These are phyloP conservation scores for Candida loeiensis DNA, from an alignment of 805 yeast genomes.

Conservation along the genomic window DNA sequence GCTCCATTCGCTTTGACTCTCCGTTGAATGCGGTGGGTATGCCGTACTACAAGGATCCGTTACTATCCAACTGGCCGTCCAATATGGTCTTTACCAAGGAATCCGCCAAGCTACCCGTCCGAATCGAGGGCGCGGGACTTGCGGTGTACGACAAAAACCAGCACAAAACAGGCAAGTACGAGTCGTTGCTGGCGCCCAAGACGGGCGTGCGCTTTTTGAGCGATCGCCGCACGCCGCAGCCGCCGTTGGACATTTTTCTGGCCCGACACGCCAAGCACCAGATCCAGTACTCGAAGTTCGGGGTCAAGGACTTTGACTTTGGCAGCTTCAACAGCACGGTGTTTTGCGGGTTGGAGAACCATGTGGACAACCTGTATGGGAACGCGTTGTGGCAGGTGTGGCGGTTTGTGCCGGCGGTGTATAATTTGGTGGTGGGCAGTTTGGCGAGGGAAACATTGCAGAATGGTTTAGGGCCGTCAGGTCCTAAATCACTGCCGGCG, in stretches of 20 bases:
- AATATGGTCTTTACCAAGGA: slow-evolving; percentile 57
- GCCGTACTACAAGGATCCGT: slow-evolving; percentile 77
- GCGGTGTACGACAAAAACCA: too few species aligned
- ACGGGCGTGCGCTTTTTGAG: slow-evolving; percentile 63
- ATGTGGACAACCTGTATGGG: slow-evolving; percentile 66
- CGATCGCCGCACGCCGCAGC: slow-evolving; percentile 30
- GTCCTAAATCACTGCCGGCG: too few species aligned
- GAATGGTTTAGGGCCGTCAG: background rate
- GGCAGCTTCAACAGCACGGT: slow-evolving; percentile 71
- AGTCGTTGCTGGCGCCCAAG: too few species aligned
- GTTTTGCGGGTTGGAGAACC: slow-evolving; percentile 82
- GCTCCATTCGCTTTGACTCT: slow-evolving; percentile 22
- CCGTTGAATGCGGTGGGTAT: slow-evolving; percentile 77
- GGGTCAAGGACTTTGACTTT: slow-evolving; percentile 92
- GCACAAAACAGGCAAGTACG: too few species aligned
- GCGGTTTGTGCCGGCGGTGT: slow-evolving; percentile 71
- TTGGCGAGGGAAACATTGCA: slow-evolving; percentile 32
- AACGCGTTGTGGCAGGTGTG: slow-evolving; percentile 79
- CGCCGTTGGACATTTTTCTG: slow-evolving; percentile 7
- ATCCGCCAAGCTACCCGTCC: slow-evolving; percentile 53
- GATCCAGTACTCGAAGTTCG: slow-evolving; percentile 82
- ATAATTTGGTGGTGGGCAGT: slow-evolving; percentile 56
- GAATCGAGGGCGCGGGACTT: slow-evolving; percentile 6
- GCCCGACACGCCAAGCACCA: slow-evolving; percentile 60
- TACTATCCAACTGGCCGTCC: slow-evolving; percentile 78